Evolutionary conservation across 1,284 basidiomycete species (phyloP).

Genomic region (Xerocomus minutiporus): DNA sequence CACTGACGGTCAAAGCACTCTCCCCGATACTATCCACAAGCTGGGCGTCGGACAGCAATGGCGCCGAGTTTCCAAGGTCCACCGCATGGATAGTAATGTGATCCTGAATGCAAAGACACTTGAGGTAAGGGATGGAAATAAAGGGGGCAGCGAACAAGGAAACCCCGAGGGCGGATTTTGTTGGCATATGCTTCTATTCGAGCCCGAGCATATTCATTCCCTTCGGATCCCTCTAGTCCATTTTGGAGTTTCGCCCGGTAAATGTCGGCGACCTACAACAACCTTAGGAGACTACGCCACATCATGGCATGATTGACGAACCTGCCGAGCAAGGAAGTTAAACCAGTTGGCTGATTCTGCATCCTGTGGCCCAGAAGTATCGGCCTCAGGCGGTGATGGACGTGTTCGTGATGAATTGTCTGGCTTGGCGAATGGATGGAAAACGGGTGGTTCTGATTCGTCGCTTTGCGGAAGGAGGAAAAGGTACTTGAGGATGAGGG

Average conservation of each 20-base stretch:
- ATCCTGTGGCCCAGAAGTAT: slow-evolving; percentile 16
- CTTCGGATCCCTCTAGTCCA: slow-evolving; percentile 56
- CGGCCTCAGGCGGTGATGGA: slow-evolving; percentile 27
- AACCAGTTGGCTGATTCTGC: slow-evolving; percentile 74
- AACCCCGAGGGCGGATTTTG: slow-evolving; percentile 57
- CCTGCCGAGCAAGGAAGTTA: slow-evolving; percentile 65
- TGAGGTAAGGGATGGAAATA: neutral
- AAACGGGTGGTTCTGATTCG: slow-evolving; percentile 50
- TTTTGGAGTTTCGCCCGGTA: slow-evolving; percentile 69
- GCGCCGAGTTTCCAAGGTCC: slow-evolving; percentile 66
- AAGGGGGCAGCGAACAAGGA: slow-evolving; percentile 49
- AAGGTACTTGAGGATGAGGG: slow-evolving; percentile 72
- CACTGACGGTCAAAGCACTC: slow-evolving; percentile 18
- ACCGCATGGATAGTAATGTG: slow-evolving; percentile 72
- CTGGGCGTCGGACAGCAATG: slow-evolving; percentile 57
- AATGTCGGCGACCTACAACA: slow-evolving; percentile 55
- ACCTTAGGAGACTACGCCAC: slow-evolving; percentile 3
- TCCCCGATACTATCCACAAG: slow-evolving; percentile 30
- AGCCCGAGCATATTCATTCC: slow-evolving; percentile 66
- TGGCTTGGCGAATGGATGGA: slow-evolving; percentile 52
- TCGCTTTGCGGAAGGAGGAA: slow-evolving; percentile 67
- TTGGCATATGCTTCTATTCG: slow-evolving; percentile 71
- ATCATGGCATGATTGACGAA: slow-evolving; percentile 27
- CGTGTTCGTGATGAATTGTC: slow-evolving; percentile 38
- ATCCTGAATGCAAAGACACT: slow-evolving; percentile 45